Base-by-base conservation (phyloP, 2,329 filamentous ascomycete genomes). In the Cladosporium sphaerospermum region DNA sequence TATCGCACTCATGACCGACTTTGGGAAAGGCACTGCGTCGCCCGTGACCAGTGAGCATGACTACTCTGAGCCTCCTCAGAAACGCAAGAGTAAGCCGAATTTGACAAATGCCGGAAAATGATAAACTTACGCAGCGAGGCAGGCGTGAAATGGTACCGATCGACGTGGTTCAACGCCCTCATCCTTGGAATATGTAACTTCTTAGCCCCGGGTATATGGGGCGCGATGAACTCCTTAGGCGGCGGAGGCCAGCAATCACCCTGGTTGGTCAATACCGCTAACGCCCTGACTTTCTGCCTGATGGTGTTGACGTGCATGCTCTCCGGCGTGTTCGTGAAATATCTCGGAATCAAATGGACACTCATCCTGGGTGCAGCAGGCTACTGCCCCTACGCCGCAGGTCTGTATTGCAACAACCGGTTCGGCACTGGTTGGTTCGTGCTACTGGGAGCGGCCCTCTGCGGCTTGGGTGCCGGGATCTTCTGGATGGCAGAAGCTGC, bases 401-500 rank as follows among this genome's bases (percentile, higher is more conserved):
- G 83, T 0, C 70, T 89, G 0, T 89, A 89, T 65, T 81, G 78
- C 3, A 87, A 89, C 67, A 89, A 88, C 63, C 77, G 85, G 0
- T 89, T 78, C 61, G 83, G 83, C 1, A 81, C 71, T 0, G 78
- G 84, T 58, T 89, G 86, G 86, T 76, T 88, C 9, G 77, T 83
- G 0, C 74, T 88, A 0, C 67, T 89, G 8, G 86, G 85, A 0
- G 84, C 83, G 0, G 83, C 83, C 0, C 71, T 85, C 0, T 89
- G 85, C 57, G 85, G 85, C 14, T 75, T 88, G 32, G 84, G 81
- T 0, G 85, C 86, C 0, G 86, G 86, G 0, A 74, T 89, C 0
- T 89, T 89, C 67, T 89, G 86, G 86, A 83, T 83, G 75, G 81
- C 85, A 0, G 86, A 89, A 68, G 83, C 83, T 0, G 85, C 86